Evolutionary conservation across 441 rosid species (phyloP), one percentile per base, ranked within the genome.

Genomic region (Pelargonium citronellum): DNA sequence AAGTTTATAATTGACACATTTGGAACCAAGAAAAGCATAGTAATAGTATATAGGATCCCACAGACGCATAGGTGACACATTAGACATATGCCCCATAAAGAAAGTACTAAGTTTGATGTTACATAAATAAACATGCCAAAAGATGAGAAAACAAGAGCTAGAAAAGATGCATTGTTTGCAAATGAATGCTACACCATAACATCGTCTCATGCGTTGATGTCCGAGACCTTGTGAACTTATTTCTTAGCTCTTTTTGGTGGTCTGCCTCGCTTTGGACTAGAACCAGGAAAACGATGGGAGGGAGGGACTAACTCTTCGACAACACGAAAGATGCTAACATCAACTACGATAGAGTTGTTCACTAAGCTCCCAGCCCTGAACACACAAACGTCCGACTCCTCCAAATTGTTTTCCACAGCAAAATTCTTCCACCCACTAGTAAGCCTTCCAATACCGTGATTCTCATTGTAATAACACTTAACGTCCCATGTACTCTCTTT

Each of bases 401-500:
- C 44, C 46, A 79, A 75, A 68, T 75, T 62, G 67, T 47, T 47
- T 0, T 47, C 53, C 53, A 47, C 53, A 1, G 53, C 53, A 47
- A 47, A 47, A 3, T n/a, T 47, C 53, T 47, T 47, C 53, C 53
- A 47, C n/a, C 53, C 53, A 13, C 74, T 20, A 5, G 87, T 72
- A 55, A 86, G 80, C 60, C 90, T 85, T 66, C 87, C 89, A 16
- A 68, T 69, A 46, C 73, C 69, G 8, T 77, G 81, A 3, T 64
- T 34, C 37, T 71, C 71, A 70, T 71, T 71, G 67, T 77, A 81
- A 53, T 69, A 64, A 53, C 49, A 83, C 17, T 66, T 76, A 67
- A 81, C 68, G 46, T n/a, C 41, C 88, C 92, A 87, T 0, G 66
- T 74, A 6, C 69, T 75, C 10, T 74, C 80, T 11, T 76, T 67